Conservation (phyloP, 768 basidiomycete genomes). For the Suillus occidentalis region DNA sequence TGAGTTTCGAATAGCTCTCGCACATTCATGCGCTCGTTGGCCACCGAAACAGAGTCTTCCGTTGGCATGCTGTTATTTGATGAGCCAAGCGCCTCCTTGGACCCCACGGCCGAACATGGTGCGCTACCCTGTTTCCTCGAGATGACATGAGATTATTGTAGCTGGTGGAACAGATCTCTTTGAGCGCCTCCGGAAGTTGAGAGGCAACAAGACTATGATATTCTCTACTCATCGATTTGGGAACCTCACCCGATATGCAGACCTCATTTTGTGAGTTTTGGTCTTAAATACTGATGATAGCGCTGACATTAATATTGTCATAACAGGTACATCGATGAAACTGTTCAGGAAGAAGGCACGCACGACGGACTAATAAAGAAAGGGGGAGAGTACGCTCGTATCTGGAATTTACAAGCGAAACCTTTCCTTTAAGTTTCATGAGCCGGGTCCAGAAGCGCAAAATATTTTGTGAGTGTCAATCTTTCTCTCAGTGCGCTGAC, state of each 20-base stretch:
- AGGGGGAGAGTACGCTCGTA: slow-evolving; percentile 66
- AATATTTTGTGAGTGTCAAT: neutral
- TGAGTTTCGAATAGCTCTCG: slow-evolving; percentile 49
- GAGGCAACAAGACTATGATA: slow-evolving; percentile 79
- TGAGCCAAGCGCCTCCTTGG: slow-evolving; percentile 70
- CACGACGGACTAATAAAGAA: slow-evolving; percentile 55
- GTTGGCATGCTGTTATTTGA: slow-evolving; percentile 68
- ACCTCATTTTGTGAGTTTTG: neutral
- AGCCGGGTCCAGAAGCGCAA: neutral
- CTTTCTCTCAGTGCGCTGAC: neutral
- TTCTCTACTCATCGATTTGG: slow-evolving; percentile 58
- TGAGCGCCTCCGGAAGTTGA: slow-evolving; percentile 51
- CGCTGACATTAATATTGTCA: neutral
- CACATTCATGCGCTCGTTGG: slow-evolving; percentile 66
- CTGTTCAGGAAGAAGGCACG: slow-evolving; percentile 65
- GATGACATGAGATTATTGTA: neutral
- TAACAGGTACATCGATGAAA: slow-evolving; percentile 66
- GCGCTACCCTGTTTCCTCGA: neutral
- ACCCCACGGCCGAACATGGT: slow-evolving; percentile 77
- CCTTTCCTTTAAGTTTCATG: slow-evolving; percentile 48
- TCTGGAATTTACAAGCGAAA: slow-evolving; percentile 73
- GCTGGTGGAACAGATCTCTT: neutral
- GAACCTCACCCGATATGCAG: neutral
- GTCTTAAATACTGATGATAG: neutral
- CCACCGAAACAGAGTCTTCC: slow-evolving; percentile 39